These are phyloP conservation scores for Candida xyloterini DNA, from an alignment of 805 yeast genomes.

Conservation along the genomic window DNA sequence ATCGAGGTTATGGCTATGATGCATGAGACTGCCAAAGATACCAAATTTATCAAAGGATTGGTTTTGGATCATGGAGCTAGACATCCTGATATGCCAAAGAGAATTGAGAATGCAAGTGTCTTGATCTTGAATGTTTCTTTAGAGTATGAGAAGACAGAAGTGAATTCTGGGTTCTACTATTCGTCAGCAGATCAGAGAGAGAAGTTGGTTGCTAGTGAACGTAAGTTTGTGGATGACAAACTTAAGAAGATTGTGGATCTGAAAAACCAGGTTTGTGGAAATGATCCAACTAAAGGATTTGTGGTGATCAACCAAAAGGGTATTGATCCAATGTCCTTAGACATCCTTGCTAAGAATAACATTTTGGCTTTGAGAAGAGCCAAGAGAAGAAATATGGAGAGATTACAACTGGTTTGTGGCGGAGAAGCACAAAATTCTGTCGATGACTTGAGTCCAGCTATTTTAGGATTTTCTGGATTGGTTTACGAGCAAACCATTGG, in stretches of 20 bases:
- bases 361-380: conserved; percentile 96
- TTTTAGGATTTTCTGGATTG: conserved; percentile 84
- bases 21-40: conserved; percentile 80
- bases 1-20: conserved; percentile 98
- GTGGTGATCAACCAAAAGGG: conserved; percentile 98
- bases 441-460: conserved; percentile 78
- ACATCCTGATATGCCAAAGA: conserved; percentile 98
- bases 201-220: conserved; percentile 86
- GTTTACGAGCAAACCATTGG: conserved; percentile 93
- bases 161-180: conserved; percentile 92
- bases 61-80: conserved; percentile 98
- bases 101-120: conserved; percentile 77
- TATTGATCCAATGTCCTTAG: conserved; percentile 96
- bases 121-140: conserved; percentile 88
- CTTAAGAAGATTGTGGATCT: conserved; percentile 86
- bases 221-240: conserved; percentile 92
- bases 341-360: conserved; percentile 86
- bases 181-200: conserved; percentile 96
- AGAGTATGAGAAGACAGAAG: conserved; percentile 97
- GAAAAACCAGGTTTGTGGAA: conserved; percentile 86
- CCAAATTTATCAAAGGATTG: conserved; percentile 79
- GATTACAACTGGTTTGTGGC: conserved; percentile 92
- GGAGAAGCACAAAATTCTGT: conserved; percentile 98
- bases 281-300: conserved; percentile 70
- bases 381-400: conserved; percentile 98